A percentile compares a stretch with the other conserved stretches of the same genome.
These are phyloP conservation scores for Caryopteris hybrid DNA, from an alignment of 305 asterid species.

Conservation along the genomic window DNA sequence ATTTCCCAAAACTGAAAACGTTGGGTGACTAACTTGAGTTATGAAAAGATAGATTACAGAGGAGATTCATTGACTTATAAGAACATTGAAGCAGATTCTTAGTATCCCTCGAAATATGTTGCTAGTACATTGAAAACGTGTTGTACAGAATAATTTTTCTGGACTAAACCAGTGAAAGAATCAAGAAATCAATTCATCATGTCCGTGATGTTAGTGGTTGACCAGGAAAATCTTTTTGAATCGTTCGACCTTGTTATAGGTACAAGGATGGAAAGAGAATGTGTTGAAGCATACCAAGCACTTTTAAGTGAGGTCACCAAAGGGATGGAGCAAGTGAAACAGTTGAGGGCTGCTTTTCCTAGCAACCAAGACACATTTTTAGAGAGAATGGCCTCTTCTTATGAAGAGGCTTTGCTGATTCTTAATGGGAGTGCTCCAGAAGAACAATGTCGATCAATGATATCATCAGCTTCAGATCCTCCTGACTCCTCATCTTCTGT, in stretches of 20 bases:
- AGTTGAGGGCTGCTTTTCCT: conserved; percentile 33
- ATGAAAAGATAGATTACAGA: neutral
- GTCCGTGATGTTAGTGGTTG: neutral
- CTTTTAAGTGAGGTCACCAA: conserved; percentile 34
- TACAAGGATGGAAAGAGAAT: conserved; percentile 17
- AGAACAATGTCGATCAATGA: neutral
- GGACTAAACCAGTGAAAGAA: neutral
- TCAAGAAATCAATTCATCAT: neutral
- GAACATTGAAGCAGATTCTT: neutral
- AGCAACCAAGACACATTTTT: conserved; percentile 27
- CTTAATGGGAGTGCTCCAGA: conserved; percentile 32
- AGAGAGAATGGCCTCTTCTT: conserved; percentile 37
- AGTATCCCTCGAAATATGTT: neutral
- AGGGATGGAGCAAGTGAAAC: conserved; percentile 45
- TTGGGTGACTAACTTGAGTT: neutral
- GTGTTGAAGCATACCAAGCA: neutral
- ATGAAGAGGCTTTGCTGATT: conserved; percentile 36
- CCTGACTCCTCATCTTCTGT: neutral
- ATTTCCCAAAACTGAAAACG: neutral
- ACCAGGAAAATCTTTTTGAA: neutral
- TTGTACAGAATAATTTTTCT: neutral
- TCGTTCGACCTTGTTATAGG: conserved; percentile 3
- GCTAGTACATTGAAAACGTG: neutral
- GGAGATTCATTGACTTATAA: neutral
- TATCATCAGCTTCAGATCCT: neutral